Evolutionary conservation across 1,139 yeast genomes (phyloP), one percentile per base, ranked within the genome.

Genomic region (Lodderomyces orthopsilosis): DNA sequence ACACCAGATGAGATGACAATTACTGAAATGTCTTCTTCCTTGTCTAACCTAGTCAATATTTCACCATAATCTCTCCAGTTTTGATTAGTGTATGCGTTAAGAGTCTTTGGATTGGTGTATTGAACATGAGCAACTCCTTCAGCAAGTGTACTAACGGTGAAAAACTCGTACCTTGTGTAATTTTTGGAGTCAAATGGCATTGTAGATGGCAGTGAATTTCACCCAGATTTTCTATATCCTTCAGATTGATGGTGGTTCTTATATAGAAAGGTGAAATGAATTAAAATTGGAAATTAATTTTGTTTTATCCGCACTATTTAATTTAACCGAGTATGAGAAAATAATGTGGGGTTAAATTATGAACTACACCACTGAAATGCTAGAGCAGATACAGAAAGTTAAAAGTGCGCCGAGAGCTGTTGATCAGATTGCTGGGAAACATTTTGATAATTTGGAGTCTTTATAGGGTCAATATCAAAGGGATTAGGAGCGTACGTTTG

Each of bases 41-140:
- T 46, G 44, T 78, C 81, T 27, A 86, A 70, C 38, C 58, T 55
- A 26, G 61, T 60, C 47, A 86, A 70, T 14, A 84, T 66, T 12
- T 62, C 66, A 35, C 73, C 67, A 58, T 78, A 85, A 47, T 81
- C 81, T 36, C 66, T 61, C 84, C 87, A 85, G 35, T 64, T 66
- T 45, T 61, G 62, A 44, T 72, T 75, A 43, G 75, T 66, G 55
- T 80, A 80, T 0, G 91, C 83, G 56, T 86, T 86, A 49, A 80
- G 67, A 2, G 69, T 64, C 52, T 73, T 66, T 7, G 90, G 86
- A 44, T 87, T 79, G 63, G 85, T 81, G 59, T 83, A 67, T 56
- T 80, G 76, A 28, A 86, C 74, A 46, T 81, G 85, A 28, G 75
- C 68, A 22, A 85, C 75, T 1, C 79, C 81, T 6, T 69, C 66